Conservation (phyloP, 2,329 filamentous ascomycete species). For the Volutella citrinella region DNA sequence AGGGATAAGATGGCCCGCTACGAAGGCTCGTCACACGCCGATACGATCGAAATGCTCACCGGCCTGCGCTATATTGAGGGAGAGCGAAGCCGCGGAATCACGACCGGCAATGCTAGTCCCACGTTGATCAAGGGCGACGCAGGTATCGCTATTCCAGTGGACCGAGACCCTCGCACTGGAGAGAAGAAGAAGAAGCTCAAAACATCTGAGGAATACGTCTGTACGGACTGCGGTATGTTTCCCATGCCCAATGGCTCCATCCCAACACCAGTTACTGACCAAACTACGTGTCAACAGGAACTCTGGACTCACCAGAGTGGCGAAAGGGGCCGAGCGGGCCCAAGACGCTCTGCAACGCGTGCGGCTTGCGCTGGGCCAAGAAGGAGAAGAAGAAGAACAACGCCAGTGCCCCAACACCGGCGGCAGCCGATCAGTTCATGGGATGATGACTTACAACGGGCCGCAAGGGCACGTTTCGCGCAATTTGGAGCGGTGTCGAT, state of each 20-base stretch:
- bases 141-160: slow-evolving; percentile 78
- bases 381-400: slow-evolving; percentile 70
- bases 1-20: slow-evolving; percentile 82
- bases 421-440: too few relatives aligned
- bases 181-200: slow-evolving; percentile 91
- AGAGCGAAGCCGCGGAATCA: slow-evolving; percentile 83
- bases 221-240: slow-evolving; percentile 79
- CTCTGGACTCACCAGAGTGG: slow-evolving; percentile 92
- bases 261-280: too few relatives aligned
- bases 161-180: slow-evolving; percentile 68
- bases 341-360: slow-evolving; percentile 95
- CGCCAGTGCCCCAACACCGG: slow-evolving; percentile 9
- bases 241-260: too few relatives aligned
- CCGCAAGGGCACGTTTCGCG: too few relatives aligned
- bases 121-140: slow-evolving; percentile 81
- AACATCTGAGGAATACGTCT: slow-evolving; percentile 83
- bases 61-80: slow-evolving; percentile 85
- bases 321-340: slow-evolving; percentile 88
- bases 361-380: slow-evolving; percentile 73
- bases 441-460: too few relatives aligned
- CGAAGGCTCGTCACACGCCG: slow-evolving; percentile 72
- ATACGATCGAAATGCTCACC: slow-evolving; percentile 91
- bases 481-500: too few relatives aligned
- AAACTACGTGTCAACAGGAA: slow-evolving; percentile 59
- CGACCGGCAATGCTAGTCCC: slow-evolving; percentile 78